phyloP scores from a whole-genome alignment of 768 basidiomycete genomes.

The Tulasnella calospora region DNA sequence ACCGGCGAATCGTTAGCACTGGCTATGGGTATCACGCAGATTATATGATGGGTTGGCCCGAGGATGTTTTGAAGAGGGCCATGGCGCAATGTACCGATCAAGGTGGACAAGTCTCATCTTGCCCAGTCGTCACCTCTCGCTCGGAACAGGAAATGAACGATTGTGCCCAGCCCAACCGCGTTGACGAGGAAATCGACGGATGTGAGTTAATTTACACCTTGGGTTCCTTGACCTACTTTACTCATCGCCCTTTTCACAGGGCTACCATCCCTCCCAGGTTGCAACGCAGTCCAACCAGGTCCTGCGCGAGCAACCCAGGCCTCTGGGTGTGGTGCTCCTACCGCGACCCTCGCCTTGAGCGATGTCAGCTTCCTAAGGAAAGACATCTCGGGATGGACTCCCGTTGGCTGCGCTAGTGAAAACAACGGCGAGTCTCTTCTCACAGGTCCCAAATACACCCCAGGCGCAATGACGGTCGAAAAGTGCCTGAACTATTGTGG shows the following conservation, averaged over 20 bases:
- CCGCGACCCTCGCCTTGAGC: neutral
- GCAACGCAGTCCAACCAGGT: too few relatives aligned
- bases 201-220: too few relatives aligned
- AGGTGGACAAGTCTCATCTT: constrained; percentile 12
- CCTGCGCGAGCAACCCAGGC: neutral
- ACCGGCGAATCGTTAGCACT: neutral
- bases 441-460: constrained; percentile 10
- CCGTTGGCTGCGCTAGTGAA: constrained; percentile 24
- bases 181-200: constrained; percentile 25
- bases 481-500: constrained; percentile 29
- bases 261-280: too few relatives aligned
- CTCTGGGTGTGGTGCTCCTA: constrained; percentile 25
- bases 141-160: constrained; percentile 27
- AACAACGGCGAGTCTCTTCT: constrained; percentile 17
- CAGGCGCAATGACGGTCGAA: constrained; percentile 25
- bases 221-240: too few relatives aligned
- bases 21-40: constrained; percentile 28
- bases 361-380: constrained; percentile 22
- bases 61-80: constrained; percentile 9
- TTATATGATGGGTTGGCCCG: constrained; percentile 28
- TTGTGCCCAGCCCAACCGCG: constrained; percentile 23
- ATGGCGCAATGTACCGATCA: constrained; percentile 25
- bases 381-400: constrained; percentile 24
- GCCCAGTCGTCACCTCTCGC: constrained; percentile 17
- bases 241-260: too few relatives aligned